phyloP scores from a whole-genome alignment of 208 protist species.

The Crithidia fasciculata region DNA sequence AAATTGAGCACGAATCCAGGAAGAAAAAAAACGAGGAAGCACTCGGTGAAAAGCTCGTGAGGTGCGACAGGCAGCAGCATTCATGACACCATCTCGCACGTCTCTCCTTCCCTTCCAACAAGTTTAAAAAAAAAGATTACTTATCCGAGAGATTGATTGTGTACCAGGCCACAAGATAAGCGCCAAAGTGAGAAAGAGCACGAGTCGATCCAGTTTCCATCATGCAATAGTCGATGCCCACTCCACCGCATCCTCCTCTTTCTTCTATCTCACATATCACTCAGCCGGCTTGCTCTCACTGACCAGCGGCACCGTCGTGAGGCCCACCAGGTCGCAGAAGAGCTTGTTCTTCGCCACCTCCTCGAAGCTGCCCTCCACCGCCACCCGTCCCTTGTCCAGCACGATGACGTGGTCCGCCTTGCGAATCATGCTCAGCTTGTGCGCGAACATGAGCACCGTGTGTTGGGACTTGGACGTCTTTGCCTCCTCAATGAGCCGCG shows the following conservation, averaged over 20 bases:
- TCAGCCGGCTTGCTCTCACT: not conserved
- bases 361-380: slow-evolving; percentile 74
- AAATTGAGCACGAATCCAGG: not conserved
- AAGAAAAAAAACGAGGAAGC: not conserved
- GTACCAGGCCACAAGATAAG: not conserved
- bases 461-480: slow-evolving; percentile 44
- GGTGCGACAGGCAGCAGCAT: no score
- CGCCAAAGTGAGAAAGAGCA: slow-evolving; percentile 2
- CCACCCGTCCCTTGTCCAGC: slow-evolving; percentile 80
- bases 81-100: no score
- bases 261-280: not conserved
- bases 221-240: not conserved
- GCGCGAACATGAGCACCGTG: slow-evolving; percentile 90
- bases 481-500: slow-evolving; percentile 71
- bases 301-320: slow-evolving; percentile 25
- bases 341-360: slow-evolving; percentile 60
- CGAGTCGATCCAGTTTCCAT: no score
- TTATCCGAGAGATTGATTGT: no score
- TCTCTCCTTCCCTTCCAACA: no score
- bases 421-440: slow-evolving; percentile 88
- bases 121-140: not conserved
- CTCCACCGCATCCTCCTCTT: not conserved
- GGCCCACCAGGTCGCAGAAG: slow-evolving; percentile 74
- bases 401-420: slow-evolving; percentile 90
- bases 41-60: no score